Conservation (phyloP, 768 basidiomycete species). For the Favolaschia claudopus region DNA sequence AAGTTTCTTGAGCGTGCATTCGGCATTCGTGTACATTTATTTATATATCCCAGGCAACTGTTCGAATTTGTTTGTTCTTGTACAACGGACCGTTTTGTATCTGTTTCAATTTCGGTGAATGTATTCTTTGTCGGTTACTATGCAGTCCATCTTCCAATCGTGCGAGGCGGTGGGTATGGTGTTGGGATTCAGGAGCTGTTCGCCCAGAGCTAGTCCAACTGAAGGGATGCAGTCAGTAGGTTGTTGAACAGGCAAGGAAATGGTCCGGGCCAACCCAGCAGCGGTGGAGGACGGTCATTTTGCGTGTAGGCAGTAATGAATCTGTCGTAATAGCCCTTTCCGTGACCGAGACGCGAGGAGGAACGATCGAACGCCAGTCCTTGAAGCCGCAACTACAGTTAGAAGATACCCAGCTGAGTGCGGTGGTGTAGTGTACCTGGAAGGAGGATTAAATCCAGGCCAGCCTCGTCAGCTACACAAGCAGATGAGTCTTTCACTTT, state of each 20-base stretch:
- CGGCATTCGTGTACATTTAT: background rate
- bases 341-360: slow-evolving; percentile 77
- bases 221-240: slow-evolving; percentile 16
- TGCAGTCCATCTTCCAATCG: slow-evolving; percentile 71
- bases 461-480: slow-evolving; percentile 43
- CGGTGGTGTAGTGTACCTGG: too few species aligned
- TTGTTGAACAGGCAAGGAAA: slow-evolving; percentile 13
- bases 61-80: slow-evolving; percentile 1
- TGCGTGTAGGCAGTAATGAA: slow-evolving; percentile 67
- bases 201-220: slow-evolving; percentile 73
- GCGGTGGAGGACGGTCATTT: slow-evolving; percentile 53
- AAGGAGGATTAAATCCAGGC: slow-evolving; percentile 69
- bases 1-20: background rate
- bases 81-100: background rate
- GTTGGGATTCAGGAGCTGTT: slow-evolving; percentile 63
- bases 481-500: slow-evolving; percentile 10
- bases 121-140: slow-evolving; percentile 58
- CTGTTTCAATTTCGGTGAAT: slow-evolving; percentile 21
- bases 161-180: slow-evolving; percentile 60
- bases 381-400: slow-evolving; percentile 47
- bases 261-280: slow-evolving; percentile 56
- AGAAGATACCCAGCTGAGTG: too few species aligned
- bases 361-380: slow-evolving; percentile 77
- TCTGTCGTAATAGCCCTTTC: slow-evolving; percentile 85
- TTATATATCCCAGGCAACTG: background rate